phyloP scores from a whole-genome alignment of 208 protist species.

The Trypanosoma lewisi region DNA sequence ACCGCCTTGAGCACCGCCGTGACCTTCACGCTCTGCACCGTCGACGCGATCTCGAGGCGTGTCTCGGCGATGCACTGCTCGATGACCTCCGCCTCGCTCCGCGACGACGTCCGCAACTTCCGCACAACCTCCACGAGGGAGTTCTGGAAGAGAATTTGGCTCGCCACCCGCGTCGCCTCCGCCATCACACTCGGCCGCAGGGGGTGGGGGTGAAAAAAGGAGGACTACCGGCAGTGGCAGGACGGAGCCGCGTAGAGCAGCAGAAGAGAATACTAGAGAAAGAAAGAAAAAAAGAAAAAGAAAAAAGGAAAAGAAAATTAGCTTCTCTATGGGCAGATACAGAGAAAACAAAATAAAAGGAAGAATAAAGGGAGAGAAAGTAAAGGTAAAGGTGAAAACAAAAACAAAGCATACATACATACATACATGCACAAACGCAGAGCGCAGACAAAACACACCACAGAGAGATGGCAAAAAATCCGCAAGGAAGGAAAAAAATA shows the following conservation, averaged over 20 bases:
- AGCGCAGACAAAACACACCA: not conserved
- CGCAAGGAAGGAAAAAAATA: not conserved
- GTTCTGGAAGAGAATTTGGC: slow-evolving; percentile 80
- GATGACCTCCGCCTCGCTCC: slow-evolving; percentile 93
- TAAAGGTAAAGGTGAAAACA: not conserved
- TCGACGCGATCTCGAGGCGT: slow-evolving; percentile 91
- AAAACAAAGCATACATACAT: slow-evolving; percentile 17
- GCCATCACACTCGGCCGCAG: slow-evolving; percentile 13
- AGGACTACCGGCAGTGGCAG: not conserved
- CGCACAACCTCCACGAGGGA: slow-evolving; percentile 93
- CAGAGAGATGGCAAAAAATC: not conserved
- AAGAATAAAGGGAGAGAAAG: slow-evolving; percentile 1
- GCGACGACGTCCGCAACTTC: slow-evolving; percentile 90
- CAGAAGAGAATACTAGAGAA: slow-evolving; percentile 19
- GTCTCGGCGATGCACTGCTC: slow-evolving; percentile 91
- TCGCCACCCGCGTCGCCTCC: slow-evolving; percentile 39
- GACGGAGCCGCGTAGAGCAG: not conserved
- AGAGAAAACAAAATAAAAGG: slow-evolving; percentile 23
- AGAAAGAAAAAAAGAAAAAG: not conserved
- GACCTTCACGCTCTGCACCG: slow-evolving; percentile 90
- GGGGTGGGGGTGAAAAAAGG: not conserved
- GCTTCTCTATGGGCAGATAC: not conserved
- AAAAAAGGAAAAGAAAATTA: not conserved
- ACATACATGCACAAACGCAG: slow-evolving; percentile 1
- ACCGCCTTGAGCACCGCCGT: slow-evolving; percentile 96